Evolutionary conservation across 1,139 yeast genomes (phyloP).

Genomic region (Suhomyces coccinellae): DNA sequence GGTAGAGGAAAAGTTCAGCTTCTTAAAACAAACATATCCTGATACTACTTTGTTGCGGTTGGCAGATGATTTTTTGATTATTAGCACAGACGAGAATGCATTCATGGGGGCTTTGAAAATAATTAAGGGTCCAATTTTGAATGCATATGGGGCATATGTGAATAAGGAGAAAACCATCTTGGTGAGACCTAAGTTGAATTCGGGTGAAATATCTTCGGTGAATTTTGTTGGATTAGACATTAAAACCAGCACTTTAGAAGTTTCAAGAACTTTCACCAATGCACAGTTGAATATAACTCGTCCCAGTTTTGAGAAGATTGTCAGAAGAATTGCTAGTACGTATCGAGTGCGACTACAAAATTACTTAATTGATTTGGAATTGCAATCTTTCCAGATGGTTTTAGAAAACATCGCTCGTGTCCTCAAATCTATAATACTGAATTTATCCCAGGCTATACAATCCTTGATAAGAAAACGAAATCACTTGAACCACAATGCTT

Average conservation of each 20-base stretch:
- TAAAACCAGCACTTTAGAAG: slow-evolving; percentile 18
- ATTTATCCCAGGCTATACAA: not conserved
- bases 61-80: slow-evolving; percentile 82
- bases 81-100: slow-evolving; percentile 43
- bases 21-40: slow-evolving; percentile 25
- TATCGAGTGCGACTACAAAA: slow-evolving; percentile 15
- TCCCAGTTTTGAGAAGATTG: slow-evolving; percentile 18
- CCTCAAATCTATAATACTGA: slow-evolving; percentile 11
- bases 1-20: slow-evolving; percentile 45
- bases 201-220: slow-evolving; percentile 19
- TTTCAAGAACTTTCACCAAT: slow-evolving; percentile 15
- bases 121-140: slow-evolving; percentile 37
- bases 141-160: slow-evolving; percentile 58
- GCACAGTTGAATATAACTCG: slow-evolving; percentile 15
- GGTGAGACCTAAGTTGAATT: not conserved
- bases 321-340: slow-evolving; percentile 15
- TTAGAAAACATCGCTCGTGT: slow-evolving; percentile 11
- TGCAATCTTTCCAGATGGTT: slow-evolving; percentile 12
- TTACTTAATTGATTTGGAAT: slow-evolving; percentile 15
- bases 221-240: slow-evolving; percentile 39
- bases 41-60: slow-evolving; percentile 53
- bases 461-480: not conserved
- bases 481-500: not conserved
- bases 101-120: slow-evolving; percentile 22
- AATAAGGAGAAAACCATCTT: slow-evolving; percentile 55